Percentiles rank a stretch among this genome's conserved stretches.
These are phyloP conservation scores for Cercospora canescens DNA, from an alignment of 2,329 filamentous ascomycete genomes.

Conservation along the genomic window DNA sequence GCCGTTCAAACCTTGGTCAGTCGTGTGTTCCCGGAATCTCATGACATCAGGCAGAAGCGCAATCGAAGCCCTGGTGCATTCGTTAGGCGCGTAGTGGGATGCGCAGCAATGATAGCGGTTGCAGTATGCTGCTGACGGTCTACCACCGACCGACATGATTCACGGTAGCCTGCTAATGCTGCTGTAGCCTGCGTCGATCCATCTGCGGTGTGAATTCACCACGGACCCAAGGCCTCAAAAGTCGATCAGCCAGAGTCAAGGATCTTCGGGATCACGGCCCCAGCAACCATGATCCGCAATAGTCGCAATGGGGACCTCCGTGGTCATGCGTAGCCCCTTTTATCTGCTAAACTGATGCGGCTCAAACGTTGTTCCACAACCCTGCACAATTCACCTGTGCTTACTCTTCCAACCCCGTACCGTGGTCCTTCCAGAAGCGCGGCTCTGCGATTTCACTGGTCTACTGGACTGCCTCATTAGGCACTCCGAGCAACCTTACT, in stretches of 20 bases:
- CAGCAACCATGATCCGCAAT: not conserved
- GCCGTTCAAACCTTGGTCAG: not conserved
- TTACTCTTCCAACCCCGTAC: not conserved
- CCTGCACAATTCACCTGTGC: not conserved
- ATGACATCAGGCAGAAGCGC: not conserved
- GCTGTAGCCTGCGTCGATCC: not conserved
- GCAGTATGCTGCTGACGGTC: not conserved
- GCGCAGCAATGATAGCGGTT: not conserved
- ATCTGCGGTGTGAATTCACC: not conserved
- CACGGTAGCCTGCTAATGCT: not conserved
- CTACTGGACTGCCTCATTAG: not conserved
- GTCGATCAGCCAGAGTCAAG: not conserved
- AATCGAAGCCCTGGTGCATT: not conserved
- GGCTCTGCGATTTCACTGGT: not conserved
- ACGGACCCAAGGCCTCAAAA: not conserved
- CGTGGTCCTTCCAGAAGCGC: slow-evolving; percentile 4
- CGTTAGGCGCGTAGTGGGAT: not conserved
- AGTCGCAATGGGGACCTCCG: not conserved
- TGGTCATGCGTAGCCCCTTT: not conserved
- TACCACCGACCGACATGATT: not conserved
- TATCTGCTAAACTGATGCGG: not conserved
- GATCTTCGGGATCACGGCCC: not conserved
- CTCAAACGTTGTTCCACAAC: not conserved
- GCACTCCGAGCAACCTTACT: not conserved
- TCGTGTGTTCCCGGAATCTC: not conserved